These are phyloP conservation scores for Gracilaria gracilis DNA, from an alignment of 23 red algal genomes.

Conservation along the genomic window DNA sequence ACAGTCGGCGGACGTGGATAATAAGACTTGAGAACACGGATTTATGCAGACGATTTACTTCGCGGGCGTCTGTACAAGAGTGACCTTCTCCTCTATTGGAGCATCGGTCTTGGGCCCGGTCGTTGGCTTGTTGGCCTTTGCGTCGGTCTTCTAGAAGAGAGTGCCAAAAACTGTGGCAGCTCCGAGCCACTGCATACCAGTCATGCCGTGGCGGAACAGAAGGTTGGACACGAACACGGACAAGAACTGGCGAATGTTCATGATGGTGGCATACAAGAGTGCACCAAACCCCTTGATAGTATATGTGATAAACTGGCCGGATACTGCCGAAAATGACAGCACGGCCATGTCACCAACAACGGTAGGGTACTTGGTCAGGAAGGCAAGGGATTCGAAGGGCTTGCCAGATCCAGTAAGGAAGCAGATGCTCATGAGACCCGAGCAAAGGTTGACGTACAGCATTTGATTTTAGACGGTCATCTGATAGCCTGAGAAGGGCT, in stretches of 20 bases:
- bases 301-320: no score
- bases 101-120: constrained; percentile 71
- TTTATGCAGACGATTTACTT: constrained; percentile 5
- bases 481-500: constrained; percentile 88
- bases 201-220: constrained; percentile 84
- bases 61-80: constrained; percentile 21
- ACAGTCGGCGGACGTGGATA: neutral
- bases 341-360: constrained; percentile 76
- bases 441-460: constrained; percentile 93
- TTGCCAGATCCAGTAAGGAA: constrained; percentile 69
- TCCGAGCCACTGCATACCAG: constrained; percentile 81
- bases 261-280: no score
- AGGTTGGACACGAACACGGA: constrained; percentile 90
- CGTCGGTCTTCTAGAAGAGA: constrained; percentile 86
- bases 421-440: constrained; percentile 68
- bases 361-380: constrained; percentile 76
- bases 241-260: constrained; percentile 97
- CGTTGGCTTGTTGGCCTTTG: constrained; percentile 78
- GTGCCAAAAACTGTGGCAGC: constrained; percentile 81
- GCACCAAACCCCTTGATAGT: no score
- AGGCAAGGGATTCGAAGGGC: constrained; percentile 67
- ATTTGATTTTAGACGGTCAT: constrained; percentile 99
- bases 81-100: constrained; percentile 36
- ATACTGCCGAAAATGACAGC: constrained; percentile 79
- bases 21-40: neutral